Base-by-base conservation (phyloP, 1,139 yeast species). In the Pneumocystis canis region DNA sequence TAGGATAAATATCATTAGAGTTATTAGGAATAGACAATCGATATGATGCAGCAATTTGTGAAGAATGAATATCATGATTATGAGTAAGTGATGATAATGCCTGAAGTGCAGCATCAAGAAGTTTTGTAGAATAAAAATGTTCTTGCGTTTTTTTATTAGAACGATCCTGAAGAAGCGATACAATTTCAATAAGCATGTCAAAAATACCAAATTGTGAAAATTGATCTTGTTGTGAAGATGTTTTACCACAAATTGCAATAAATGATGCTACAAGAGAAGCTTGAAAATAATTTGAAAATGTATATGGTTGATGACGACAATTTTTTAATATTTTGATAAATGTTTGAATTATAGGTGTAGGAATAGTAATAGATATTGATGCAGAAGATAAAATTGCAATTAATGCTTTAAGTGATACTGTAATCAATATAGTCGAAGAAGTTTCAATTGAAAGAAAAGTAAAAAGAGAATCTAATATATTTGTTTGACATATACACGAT, bases 51-150 rank as follows among this genome's bases (percentile, higher is more conserved):
- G 37, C 58, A 61, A 39, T 56, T 61, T 60, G 60, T 62, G 59
- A 20, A 59, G 57, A 64, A 33, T 59, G 61, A 5, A 68, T 68
- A 41, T 67, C 65, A 20, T 62, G 62, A 11, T 65, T 60, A 3
- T 70, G 65, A 7, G 70, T 63, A 25, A 70, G 65, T 33, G 67
- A 68, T 3, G 75, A 70, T n/a, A 73, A 64, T 5, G 75, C 74
- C 11, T 70, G 65, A 47, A 71, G 60, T 2, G 72, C 68, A 0
- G 69, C 63, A 41, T 69, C 71, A n/a, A 71, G 67, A 5, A 70
- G 68, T 58, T 58, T 53, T 63, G 58, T 60, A 59, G 3, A 2
- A 20, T 11, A 40, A 35, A 9, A 39, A 53, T n/a, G 47, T 18
- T 53, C 30, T 58, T 31, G 18, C 59, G 5, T 60, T 54, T 30